Base-by-base conservation (phyloP, 148 eudicot genomes). In the Chenopodium album region DNA sequence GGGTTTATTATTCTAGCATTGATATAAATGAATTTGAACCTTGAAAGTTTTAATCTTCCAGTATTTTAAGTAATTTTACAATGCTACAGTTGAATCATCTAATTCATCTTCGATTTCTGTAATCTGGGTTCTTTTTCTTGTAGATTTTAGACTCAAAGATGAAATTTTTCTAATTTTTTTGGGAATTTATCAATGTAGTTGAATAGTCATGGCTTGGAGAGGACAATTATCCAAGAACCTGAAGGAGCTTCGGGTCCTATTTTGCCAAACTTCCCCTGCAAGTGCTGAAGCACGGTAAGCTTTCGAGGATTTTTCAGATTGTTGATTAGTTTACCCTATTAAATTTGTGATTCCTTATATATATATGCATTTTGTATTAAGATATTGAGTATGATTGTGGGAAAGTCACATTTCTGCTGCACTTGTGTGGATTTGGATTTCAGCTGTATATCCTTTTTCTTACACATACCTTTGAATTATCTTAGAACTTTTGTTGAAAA, bases 171-270 rank as follows among this genome's bases (percentile, higher is more conserved):
- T 62, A 7, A 20, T 20, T 9, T 62, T 62, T 62, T 62, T 62
- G 66, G 66, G 26, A 26, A 20, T 20, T 62, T 4, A 62, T 56
- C 20, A 22, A 20, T n/a, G 23, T 62, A 62, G 82, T 50, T 72
- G 79, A 81, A 80, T 68, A 59, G 11, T 23, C 56, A 93, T 93
- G 98, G 94, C 98, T 48, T 93, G 98, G 96, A 95, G 90, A 81
- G 78, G 82, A 29, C 85, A 93, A 72, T 81, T 95, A 76, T 92
- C 97, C 4, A 84, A 88, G 73, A 89, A 92, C 65, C 78, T 96
- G 85, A 96, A 94, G 90, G 99, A 96, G 87, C 91, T 96, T 82
- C 89, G 99, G 7, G 66, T 96, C 66, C 91, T 94, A 76, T 91
- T 94, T 81, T 92, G 95, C 84, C 99, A 88, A 75, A 82, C 89